Evolutionary conservation across 768 basidiomycete species (phyloP).

Genomic region (Leccinum obscurum): DNA sequence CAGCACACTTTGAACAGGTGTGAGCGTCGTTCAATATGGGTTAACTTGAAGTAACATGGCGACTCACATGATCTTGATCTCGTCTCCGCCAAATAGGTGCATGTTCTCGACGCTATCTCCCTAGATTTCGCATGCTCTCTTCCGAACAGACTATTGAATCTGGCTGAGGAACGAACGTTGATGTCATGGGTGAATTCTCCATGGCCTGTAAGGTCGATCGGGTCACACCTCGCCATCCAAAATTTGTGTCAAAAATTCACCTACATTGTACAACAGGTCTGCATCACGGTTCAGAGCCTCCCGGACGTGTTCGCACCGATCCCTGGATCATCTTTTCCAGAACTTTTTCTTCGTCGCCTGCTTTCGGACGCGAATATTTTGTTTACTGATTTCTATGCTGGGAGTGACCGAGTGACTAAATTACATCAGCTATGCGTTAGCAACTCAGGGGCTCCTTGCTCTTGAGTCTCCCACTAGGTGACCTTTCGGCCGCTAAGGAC

Average conservation of each 20-base stretch:
- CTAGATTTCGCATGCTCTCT: conserved; percentile 20
- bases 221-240: not conserved
- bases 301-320: conserved; percentile 25
- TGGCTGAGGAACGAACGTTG: not conserved
- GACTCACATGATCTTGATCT: too few species aligned
- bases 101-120: not conserved
- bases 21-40: too few species aligned
- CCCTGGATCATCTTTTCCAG: conserved; percentile 20
- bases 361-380: conserved; percentile 4
- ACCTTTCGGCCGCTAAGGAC: too few species aligned
- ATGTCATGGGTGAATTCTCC: conserved; percentile 2
- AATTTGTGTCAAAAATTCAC: conserved; percentile 1
- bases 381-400: not conserved
- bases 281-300: conserved; percentile 30
- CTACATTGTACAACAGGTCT: conserved; percentile 26
- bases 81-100: not conserved
- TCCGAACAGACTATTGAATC: conserved; percentile 16
- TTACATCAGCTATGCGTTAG: too few species aligned
- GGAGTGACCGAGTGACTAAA: too few species aligned
- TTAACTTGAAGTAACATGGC: too few species aligned
- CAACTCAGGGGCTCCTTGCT: too few species aligned
- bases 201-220: conserved; percentile 10
- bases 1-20: too few species aligned
- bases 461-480: too few species aligned
- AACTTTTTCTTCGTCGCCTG: conserved; percentile 24